These are phyloP conservation scores for Pichia sporocuriosa DNA, from an alignment of 805 yeast species.

Conservation along the genomic window DNA sequence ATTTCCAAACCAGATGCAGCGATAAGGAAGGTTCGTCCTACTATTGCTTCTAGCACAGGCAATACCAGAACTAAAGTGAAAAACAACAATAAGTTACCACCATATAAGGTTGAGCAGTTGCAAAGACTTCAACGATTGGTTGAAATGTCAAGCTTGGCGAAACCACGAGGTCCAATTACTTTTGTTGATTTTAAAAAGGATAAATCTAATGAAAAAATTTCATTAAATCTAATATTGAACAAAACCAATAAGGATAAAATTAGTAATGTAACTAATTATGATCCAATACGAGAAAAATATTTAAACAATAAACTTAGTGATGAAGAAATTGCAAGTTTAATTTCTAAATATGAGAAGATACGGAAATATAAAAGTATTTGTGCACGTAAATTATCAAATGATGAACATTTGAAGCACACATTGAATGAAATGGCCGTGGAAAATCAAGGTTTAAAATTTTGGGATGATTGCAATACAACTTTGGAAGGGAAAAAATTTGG, in stretches of 20 bases:
- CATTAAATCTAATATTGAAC: neutral
- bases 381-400: conserved; percentile 8
- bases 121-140: conserved; percentile 10
- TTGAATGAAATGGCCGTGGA: conserved; percentile 6
- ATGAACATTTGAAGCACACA: conserved; percentile 7
- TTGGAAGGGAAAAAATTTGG: conserved; percentile 1
- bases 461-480: conserved; percentile 5
- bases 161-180: conserved; percentile 15
- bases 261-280: conserved; percentile 14
- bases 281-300: conserved; percentile 12
- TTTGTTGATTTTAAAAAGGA: conserved; percentile 2
- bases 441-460: conserved; percentile 2
- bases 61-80: too few species aligned
- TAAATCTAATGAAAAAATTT: neutral
- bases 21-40: too few species aligned
- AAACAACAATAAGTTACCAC: conserved; percentile 11
- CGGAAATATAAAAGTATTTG: conserved; percentile 2
- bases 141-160: conserved; percentile 15
- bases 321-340: neutral
- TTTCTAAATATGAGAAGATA: conserved; percentile 4
- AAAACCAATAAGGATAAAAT: conserved; percentile 11
- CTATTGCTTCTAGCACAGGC: too few species aligned
- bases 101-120: conserved; percentile 15
- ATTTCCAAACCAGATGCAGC: too few species aligned
- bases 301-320: conserved; percentile 1